Base-by-base conservation (phyloP, 2,329 filamentous ascomycete species). In the Verticillium klebahnii region DNA sequence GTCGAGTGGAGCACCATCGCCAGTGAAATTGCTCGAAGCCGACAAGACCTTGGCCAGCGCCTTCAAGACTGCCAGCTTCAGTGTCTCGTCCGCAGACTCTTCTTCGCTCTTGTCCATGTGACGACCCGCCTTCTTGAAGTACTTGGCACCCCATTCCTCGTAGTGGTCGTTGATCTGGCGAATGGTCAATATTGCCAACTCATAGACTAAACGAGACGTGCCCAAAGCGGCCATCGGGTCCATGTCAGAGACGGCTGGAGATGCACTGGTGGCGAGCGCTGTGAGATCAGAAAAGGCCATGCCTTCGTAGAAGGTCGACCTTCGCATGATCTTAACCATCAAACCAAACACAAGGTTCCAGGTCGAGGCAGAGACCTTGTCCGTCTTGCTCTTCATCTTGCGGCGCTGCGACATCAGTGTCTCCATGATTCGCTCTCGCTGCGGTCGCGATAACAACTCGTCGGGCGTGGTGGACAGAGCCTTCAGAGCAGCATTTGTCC, bases 241-340 rank as follows among this genome's bases (percentile, higher is more conserved):
- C 57, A 39, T 57, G 8, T 60, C 32, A 12, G 17, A 52, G 23
- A 60, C 59, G 8, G 58, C 52, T 2, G 59, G 23, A n/a, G 25
- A 12, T 65, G 72, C 62, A 76, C 65, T 7, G 69, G 69, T 40
- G 1, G 76, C 75, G 9, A 75, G 64, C 5, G 70, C 69, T 2
- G 73, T 68, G 5, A 77, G 70, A 60, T 77, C 69, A 0, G 68
- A 65, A 58, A 79, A 85, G 1, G 63, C 68, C 72, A 84, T 78
- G 0, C 70, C 73, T 65, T 81, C 73, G 65, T 85, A 82, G 61
- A 83, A 83, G 0, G 81, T 83, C 0, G 82, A 77, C n/a, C 77
- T 75, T 5, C 71, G 69, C 77, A 84, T 82, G 29, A 85, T 70
- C 66, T 82, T 85, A 2, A 77, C 69, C 64, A 79, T 76, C 57